A percentile compares a stretch with the other conserved stretches of the same genome.
Evolutionary conservation across 1,284 basidiomycete species (phyloP).

Genomic region (Ustilago curta): DNA sequence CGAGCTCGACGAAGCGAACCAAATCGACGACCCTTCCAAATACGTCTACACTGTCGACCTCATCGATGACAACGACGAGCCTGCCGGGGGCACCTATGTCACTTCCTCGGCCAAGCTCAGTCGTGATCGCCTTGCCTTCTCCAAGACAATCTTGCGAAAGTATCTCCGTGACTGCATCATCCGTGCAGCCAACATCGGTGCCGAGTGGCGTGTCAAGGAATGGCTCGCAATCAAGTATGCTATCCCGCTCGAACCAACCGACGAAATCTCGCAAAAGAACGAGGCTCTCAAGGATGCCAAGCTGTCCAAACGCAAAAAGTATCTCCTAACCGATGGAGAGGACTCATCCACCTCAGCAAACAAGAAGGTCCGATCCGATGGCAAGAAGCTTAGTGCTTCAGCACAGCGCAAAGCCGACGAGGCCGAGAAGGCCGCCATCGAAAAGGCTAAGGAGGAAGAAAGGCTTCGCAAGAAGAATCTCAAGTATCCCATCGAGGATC

Average conservation of each 20-base stretch:
- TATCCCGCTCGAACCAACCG: slow-evolving; percentile 84
- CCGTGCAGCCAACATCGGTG: slow-evolving; percentile 88
- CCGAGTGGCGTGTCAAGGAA: slow-evolving; percentile 93
- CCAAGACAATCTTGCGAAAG: slow-evolving; percentile 93
- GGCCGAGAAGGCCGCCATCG: slow-evolving; percentile 41
- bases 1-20: slow-evolving; percentile 78
- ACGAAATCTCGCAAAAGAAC: slow-evolving; percentile 82
- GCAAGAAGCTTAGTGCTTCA: slow-evolving; percentile 41
- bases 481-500: slow-evolving; percentile 76
- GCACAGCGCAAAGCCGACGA: slow-evolving; percentile 47
- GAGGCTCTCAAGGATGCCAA: slow-evolving; percentile 81
- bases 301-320: slow-evolving; percentile 73
- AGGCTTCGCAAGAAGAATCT: slow-evolving; percentile 81
- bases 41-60: slow-evolving; percentile 92
- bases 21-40: slow-evolving; percentile 80
- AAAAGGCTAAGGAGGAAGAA: slow-evolving; percentile 71
- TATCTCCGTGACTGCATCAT: slow-evolving; percentile 94
- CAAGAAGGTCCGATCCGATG: slow-evolving; percentile 35
- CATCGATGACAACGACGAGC: slow-evolving; percentile 71
- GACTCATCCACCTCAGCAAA: slow-evolving; percentile 73
- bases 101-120: slow-evolving; percentile 79
- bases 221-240: slow-evolving; percentile 84
- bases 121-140: slow-evolving; percentile 93
- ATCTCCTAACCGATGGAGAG: slow-evolving; percentile 82
- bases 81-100: slow-evolving; percentile 79